phyloP scores from a whole-genome alignment of 2,329 filamentous ascomycete genomes.

The Plectosphaerella plurivora region DNA sequence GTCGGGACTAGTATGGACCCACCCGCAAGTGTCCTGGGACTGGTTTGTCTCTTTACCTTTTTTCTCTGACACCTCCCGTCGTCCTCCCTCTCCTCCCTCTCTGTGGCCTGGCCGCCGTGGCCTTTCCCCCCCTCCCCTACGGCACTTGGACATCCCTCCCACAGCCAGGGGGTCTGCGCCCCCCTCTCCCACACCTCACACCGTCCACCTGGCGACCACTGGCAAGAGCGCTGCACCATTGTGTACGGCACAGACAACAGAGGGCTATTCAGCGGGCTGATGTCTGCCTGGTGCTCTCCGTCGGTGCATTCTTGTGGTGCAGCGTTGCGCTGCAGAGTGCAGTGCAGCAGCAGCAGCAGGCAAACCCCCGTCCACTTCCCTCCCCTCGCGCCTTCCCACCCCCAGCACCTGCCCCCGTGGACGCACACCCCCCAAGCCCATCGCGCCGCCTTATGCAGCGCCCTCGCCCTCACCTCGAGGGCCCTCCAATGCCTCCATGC shows the following conservation, averaged over 20 bases:
- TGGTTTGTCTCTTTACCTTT: conserved; percentile 6
- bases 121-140: conserved; percentile 1
- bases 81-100: conserved; percentile 1
- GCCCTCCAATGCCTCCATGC: background rate
- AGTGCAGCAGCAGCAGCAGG: background rate
- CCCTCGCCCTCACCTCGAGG: background rate
- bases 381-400: background rate
- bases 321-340: background rate
- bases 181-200: background rate
- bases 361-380: background rate
- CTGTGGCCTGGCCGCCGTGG: background rate
- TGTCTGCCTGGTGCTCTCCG: no score
- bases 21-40: conserved; percentile 13
- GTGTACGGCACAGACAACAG: no score
- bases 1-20: conserved; percentile 7
- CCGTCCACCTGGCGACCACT: no score
- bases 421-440: conserved; percentile 1
- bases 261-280: no score
- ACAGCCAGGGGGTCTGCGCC: no score
- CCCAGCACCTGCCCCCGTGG: background rate
- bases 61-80: conserved; percentile 2
- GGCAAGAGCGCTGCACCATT: no score
- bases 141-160: no score
- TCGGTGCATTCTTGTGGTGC: background rate
- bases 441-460: background rate